Conservation (phyloP, 768 basidiomycete species). For the Postia placenta region DNA sequence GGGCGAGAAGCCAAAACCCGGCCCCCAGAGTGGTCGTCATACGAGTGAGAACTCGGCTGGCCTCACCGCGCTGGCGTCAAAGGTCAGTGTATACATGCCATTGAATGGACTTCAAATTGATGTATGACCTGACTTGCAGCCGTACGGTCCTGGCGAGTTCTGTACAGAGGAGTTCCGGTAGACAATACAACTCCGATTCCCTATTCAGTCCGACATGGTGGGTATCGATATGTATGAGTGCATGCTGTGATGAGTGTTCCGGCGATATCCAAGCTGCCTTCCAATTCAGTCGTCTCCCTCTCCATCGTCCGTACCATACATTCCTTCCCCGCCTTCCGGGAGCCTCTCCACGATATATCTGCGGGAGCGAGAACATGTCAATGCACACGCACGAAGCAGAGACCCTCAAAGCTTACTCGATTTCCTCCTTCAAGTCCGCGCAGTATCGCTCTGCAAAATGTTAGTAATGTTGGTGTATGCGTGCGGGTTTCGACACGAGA, state of each 20-base stretch:
- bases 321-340: slow-evolving; percentile 71
- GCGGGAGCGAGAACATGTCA: slow-evolving; percentile 6
- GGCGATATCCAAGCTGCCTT: background rate
- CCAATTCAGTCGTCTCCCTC: slow-evolving; percentile 66
- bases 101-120: slow-evolving; percentile 1
- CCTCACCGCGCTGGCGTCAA: slow-evolving; percentile 69
- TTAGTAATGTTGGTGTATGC: background rate
- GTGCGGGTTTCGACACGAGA: background rate
- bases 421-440: slow-evolving; percentile 79
- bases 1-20: slow-evolving; percentile 87
- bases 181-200: slow-evolving; percentile 8
- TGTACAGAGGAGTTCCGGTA: slow-evolving; percentile 73
- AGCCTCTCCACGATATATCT: slow-evolving; percentile 68
- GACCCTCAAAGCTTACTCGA: slow-evolving; percentile 65
- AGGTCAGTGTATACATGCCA: slow-evolving; percentile 39
- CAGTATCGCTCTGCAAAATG: slow-evolving; percentile 66
- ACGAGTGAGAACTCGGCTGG: slow-evolving; percentile 95
- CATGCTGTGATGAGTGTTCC: too few species aligned
- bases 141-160: slow-evolving; percentile 89
- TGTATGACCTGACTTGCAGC: slow-evolving; percentile 38
- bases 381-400: background rate
- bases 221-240: slow-evolving; percentile 3
- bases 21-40: slow-evolving; percentile 81
- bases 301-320: slow-evolving; percentile 70
- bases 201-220: background rate